Percentiles rank a stretch among this genome's conserved stretches.
Evolutionary conservation across 2,329 filamentous ascomycete genomes (phyloP).

Genomic region (Fonsecaea pedrosoi): DNA sequence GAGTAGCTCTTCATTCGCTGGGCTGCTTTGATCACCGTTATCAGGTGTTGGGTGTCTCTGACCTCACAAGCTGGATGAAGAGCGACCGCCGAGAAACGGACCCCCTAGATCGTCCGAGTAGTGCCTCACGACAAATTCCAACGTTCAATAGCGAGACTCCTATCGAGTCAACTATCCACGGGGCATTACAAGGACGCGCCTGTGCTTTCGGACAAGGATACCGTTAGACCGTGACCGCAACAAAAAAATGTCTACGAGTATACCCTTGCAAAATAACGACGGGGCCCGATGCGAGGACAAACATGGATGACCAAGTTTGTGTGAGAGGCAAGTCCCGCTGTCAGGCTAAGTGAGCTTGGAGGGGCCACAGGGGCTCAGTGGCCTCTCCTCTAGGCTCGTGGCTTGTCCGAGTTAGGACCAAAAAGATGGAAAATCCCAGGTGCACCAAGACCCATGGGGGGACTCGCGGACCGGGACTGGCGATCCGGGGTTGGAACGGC

Average conservation of each 20-base stretch:
- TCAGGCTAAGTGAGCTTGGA: background rate
- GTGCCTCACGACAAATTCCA: too few species aligned
- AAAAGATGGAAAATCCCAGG: background rate
- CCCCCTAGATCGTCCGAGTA: background rate
- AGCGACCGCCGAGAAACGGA: background rate
- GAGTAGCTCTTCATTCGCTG: background rate
- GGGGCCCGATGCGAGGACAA: too few species aligned
- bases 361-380: background rate
- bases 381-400: background rate
- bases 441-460: background rate
- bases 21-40: background rate
- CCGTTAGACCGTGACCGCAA: too few species aligned
- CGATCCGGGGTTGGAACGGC: constrained; percentile 23
- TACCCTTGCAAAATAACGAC: too few species aligned
- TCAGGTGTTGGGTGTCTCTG: background rate
- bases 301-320: background rate
- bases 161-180: too few species aligned
- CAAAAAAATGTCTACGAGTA: too few species aligned
- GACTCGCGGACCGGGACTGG: background rate
- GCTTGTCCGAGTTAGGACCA: background rate
- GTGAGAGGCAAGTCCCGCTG: background rate
- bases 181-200: too few species aligned
- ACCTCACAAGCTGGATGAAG: background rate
- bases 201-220: too few species aligned
- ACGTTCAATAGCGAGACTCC: too few species aligned